Evolutionary conservation across 148 eudicot species (phyloP), one percentile per base, ranked within the genome.

Genomic region (Amaranthus palmeri): DNA sequence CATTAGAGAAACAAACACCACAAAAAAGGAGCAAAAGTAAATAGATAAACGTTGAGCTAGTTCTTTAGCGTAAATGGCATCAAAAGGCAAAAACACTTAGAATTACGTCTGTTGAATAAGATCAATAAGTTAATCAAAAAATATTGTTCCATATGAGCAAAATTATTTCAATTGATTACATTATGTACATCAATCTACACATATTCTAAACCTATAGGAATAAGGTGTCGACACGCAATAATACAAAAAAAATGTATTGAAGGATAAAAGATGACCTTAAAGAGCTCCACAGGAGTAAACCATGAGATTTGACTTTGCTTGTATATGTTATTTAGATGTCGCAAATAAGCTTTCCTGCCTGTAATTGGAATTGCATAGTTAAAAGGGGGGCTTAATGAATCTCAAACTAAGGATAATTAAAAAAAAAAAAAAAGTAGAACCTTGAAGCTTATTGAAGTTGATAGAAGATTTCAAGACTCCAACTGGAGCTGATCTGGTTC

Each of bases 241-340:
- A 25, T 25, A 25, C 36, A 25, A 25, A 25, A 25, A 25, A 25
- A 0, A 25, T 25, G 36, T 25, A 25, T 25, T 25, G 36, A 25
- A 25, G 6, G 41, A 59, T 44, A 72, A 42, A 0, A 66, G 56
- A 42, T 52, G 73, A 93, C 98, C 97, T 95, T 95, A 76, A 95
- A 95, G 59, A 95, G 98, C 84, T 95, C 98, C 53, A 88, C 97
- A 0, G 98, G 98, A 73, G 98, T 95, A 77, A 95, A 95, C 98
- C 98, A 95, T 56, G 98, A 89, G 41, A 81, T 85, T 66, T 88
- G 90, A 78, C 84, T 88, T 78, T 91, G 92, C 88, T 91, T 91
- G 88, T 93, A 93, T 58, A 91, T 79, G 51, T 78, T 87, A 72
- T 87, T 83, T 81, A 93, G 84, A 76, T 81, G 90, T 54, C 74